phyloP scores from a whole-genome alignment of 768 basidiomycete species.

The Amanita brunnescens region DNA sequence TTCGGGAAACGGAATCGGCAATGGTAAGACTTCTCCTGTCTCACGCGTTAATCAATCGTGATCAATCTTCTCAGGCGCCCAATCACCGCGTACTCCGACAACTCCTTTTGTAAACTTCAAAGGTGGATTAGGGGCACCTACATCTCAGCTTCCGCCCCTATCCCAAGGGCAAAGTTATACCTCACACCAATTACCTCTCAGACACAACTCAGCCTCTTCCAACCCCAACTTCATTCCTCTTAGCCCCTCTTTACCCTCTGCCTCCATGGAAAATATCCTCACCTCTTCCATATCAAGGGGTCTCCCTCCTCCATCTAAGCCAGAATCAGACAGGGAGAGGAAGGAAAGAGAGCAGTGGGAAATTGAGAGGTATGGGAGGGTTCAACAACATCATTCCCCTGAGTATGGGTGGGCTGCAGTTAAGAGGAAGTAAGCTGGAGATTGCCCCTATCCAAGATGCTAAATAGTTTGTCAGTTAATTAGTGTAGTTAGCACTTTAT shows the following conservation, averaged over 20 bases:
- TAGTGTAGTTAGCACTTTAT: too few species aligned
- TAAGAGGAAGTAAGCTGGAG: background rate
- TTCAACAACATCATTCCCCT: background rate
- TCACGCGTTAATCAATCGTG: too few species aligned
- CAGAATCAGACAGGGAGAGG: background rate
- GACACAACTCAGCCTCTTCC: background rate
- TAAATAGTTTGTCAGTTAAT: too few species aligned
- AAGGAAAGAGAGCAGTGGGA: conserved; percentile 3
- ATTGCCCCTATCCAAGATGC: too few species aligned
- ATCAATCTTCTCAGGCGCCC: background rate
- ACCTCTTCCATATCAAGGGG: background rate
- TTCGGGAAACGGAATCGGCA: background rate
- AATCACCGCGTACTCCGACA: background rate
- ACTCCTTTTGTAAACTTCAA: background rate
- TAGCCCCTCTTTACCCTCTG: background rate
- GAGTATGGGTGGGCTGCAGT: background rate
- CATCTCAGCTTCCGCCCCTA: background rate
- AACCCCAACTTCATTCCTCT: background rate
- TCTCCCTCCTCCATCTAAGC: background rate
- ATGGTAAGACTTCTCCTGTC: too few species aligned
- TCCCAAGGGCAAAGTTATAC: background rate
- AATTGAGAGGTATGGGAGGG: background rate
- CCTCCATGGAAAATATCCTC: background rate
- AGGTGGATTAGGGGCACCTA: background rate
- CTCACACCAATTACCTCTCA: background rate